phyloP scores from a whole-genome alignment of 129 eudicot species.

The Arctium lappa region DNA sequence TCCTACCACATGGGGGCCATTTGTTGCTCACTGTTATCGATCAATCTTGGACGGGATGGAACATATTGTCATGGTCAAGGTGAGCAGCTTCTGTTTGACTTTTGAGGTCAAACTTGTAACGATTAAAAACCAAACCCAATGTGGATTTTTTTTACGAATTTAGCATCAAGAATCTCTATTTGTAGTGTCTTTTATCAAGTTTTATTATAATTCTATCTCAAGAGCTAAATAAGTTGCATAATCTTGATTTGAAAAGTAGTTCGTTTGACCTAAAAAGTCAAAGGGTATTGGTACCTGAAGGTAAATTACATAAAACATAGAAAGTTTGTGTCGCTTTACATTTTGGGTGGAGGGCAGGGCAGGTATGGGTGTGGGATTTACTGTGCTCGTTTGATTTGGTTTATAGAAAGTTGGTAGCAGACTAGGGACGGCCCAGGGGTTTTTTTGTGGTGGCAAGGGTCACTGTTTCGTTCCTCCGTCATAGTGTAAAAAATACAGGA shows the following conservation, averaged over 20 bases:
- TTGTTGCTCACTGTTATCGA: conserved; percentile 67
- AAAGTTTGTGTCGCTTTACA: no score
- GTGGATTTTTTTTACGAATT: background rate
- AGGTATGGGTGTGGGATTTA: background rate
- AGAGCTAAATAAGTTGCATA: background rate
- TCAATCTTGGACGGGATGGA: conserved; percentile 78
- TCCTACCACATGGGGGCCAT: conserved; percentile 93
- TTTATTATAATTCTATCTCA: background rate
- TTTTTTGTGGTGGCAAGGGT: no score
- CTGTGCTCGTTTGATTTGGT: background rate
- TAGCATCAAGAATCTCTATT: background rate
- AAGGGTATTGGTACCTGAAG: background rate
- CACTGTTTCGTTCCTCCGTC: no score
- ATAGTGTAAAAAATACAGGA: no score
- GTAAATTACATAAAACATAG: no score
- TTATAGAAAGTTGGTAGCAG: background rate
- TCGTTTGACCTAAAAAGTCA: background rate
- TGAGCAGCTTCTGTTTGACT: conserved; percentile 17
- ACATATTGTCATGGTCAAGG: conserved; percentile 92
- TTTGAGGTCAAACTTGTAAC: background rate
- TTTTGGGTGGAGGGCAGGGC: no score
- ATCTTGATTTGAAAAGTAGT: background rate
- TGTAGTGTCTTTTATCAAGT: no score
- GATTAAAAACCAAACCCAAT: background rate
- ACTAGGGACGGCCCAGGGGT: no score